Evolutionary conservation across 495 filamentous ascomycete genomes (phyloP).

Genomic region (Hamigera avellanea): DNA sequence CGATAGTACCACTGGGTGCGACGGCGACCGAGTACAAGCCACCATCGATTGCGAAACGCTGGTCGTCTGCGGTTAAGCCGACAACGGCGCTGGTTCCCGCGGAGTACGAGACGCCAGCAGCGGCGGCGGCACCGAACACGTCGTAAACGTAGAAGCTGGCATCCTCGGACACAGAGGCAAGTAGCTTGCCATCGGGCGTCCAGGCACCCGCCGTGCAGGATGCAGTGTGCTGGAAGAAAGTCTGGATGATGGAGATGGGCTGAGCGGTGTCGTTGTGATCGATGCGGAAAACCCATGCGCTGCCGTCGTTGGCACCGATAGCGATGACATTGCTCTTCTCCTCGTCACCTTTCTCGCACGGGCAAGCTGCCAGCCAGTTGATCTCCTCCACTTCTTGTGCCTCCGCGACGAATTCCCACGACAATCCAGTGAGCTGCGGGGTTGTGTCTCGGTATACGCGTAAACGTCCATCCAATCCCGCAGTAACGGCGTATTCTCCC

Average conservation of each 20-base stretch:
- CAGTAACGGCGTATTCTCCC: constrained; percentile 77
- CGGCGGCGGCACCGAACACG: constrained; percentile 73
- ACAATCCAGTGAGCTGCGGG: constrained; percentile 24
- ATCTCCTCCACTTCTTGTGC: constrained; percentile 86
- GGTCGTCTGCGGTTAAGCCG: constrained; percentile 68
- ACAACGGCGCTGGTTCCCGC: constrained; percentile 64
- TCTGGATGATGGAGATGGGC: constrained; percentile 70
- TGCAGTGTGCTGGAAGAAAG: constrained; percentile 80
- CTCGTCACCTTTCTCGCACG: constrained; percentile 39
- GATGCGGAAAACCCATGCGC: constrained; percentile 87
- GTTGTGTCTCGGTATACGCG: constrained; percentile 40
- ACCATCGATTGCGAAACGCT: constrained; percentile 83
- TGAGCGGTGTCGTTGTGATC: constrained; percentile 48
- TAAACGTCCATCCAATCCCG: constrained; percentile 70
- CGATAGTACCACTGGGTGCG: constrained; percentile 62
- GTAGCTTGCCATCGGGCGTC: constrained; percentile 76
- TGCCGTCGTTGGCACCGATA: constrained; percentile 83
- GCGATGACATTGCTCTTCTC: constrained; percentile 74
- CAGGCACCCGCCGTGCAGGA: constrained; percentile 85
- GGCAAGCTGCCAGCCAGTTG: constrained; percentile 79
- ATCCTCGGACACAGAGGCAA: constrained; percentile 87
- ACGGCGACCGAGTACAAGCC: constrained; percentile 81
- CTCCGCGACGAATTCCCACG: constrained; percentile 55
- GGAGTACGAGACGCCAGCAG: constrained; percentile 55
- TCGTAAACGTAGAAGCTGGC: constrained; percentile 86